phyloP scores from a whole-genome alignment of 1,284 basidiomycete genomes.

The Mycena citricolor region DNA sequence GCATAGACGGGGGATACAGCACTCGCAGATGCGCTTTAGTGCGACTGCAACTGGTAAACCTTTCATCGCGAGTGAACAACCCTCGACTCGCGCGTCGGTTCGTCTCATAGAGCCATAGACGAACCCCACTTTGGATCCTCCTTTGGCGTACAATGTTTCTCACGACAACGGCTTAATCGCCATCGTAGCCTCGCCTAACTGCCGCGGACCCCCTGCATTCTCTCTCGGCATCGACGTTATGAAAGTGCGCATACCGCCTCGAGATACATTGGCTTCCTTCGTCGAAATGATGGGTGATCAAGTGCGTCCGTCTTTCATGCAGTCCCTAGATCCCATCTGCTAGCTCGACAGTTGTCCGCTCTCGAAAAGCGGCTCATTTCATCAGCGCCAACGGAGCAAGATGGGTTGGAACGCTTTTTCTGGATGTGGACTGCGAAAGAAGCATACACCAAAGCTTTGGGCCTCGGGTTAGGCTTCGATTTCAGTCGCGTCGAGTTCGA shows the following conservation, averaged over 20 bases:
- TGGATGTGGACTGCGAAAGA: conserved; percentile 87
- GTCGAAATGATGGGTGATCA: conserved; percentile 65
- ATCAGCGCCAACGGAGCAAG: conserved; percentile 35
- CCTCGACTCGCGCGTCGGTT: conserved; percentile 5
- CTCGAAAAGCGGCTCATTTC: conserved; percentile 49
- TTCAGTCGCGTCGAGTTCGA: conserved; percentile 73
- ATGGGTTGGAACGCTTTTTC: conserved; percentile 60
- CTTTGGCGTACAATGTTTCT: conserved; percentile 74
- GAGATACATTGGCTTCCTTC: conserved; percentile 57
- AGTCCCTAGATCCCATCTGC: not conserved
- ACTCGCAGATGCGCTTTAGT: conserved; percentile 48
- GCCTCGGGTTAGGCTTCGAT: conserved; percentile 78
- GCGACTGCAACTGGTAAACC: conserved; percentile 68
- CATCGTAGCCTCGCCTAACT: conserved; percentile 60
- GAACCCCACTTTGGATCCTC: conserved; percentile 42
- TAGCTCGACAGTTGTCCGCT: conserved; percentile 49
- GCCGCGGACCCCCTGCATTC: conserved; percentile 55
- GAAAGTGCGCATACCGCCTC: conserved; percentile 62
- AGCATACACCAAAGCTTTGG: conserved; percentile 83
- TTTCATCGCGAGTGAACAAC: conserved; percentile 49
- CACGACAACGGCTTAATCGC: conserved; percentile 74
- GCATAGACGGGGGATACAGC: conserved; percentile 50
- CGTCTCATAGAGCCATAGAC: conserved; percentile 34
- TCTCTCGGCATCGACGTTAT: conserved; percentile 77
- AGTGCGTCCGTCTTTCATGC: conserved; percentile 37